phyloP scores from a whole-genome alignment of 768 basidiomycete species.

The Suillus paluster region DNA sequence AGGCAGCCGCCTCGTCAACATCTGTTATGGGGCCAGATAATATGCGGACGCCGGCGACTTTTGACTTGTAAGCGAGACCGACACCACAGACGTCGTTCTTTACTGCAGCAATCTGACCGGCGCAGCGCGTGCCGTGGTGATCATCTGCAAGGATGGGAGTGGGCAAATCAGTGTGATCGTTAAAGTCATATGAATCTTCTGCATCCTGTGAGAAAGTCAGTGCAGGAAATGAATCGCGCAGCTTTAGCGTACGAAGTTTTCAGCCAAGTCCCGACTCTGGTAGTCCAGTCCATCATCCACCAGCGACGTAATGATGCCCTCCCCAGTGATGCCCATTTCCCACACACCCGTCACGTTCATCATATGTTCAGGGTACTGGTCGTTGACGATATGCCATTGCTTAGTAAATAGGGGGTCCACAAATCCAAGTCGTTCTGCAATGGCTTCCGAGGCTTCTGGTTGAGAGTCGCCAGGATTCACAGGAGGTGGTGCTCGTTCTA shows the following conservation, averaged over 20 bases:
- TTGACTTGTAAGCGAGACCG: slow-evolving; percentile 90
- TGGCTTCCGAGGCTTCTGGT: slow-evolving; percentile 41
- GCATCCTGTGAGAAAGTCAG: slow-evolving; percentile 60
- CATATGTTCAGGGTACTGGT: slow-evolving; percentile 75
- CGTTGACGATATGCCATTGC: slow-evolving; percentile 97
- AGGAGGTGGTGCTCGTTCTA: slow-evolving; percentile 59
- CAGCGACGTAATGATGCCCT: slow-evolving; percentile 84
- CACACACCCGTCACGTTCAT: slow-evolving; percentile 95
- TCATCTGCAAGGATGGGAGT: slow-evolving; percentile 89
- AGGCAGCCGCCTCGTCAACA: slow-evolving; percentile 91
- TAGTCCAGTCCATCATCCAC: slow-evolving; percentile 97
- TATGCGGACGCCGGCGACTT: slow-evolving; percentile 93
- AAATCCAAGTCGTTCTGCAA: slow-evolving; percentile 68
- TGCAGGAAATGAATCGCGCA: background rate
- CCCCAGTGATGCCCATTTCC: slow-evolving; percentile 89
- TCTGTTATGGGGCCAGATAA: slow-evolving; percentile 95
- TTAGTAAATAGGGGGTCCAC: slow-evolving; percentile 78
- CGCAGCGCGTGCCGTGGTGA: slow-evolving; percentile 97
- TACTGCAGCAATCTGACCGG: slow-evolving; percentile 92
- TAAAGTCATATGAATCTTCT: slow-evolving; percentile 93
- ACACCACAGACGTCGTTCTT: slow-evolving; percentile 94
- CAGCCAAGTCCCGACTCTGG: slow-evolving; percentile 81
- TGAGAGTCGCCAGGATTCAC: slow-evolving; percentile 40
- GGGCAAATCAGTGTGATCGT: slow-evolving; percentile 88
- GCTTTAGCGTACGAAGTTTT: slow-evolving; percentile 74